Evolutionary conservation across 306 rosid genomes (phyloP), one percentile per base, ranked within the genome.

Genomic region (Vigna hirtella): DNA sequence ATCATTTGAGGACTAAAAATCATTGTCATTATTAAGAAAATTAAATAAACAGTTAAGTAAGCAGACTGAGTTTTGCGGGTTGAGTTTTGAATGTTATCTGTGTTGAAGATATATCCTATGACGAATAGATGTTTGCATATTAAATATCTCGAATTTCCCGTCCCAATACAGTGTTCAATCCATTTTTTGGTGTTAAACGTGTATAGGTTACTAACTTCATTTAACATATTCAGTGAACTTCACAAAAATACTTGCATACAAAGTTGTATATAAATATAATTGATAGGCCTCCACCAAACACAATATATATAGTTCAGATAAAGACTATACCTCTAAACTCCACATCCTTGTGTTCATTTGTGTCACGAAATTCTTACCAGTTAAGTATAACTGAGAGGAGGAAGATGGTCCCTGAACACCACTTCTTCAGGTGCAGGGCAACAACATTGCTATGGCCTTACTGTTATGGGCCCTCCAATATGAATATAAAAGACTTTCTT

Each of bases 391-490:
- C 5, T 24, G 38, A 22, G 76, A 70, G 28, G 47, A 69, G 72
- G 85, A 85, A 34, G 78, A 67, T 65, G 34, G 34, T 22, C 55
- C 4, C 57, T 34, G 18, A 63, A 76, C 58, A 30, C 2, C 48
- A 66, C 22, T 50, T 18, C 13, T 61, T 42, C 80, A 4, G 55
- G 51, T 49, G 81, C 58, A n/a, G 57, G 66, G 71, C 79, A 36
- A 80, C 76, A 14, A 71, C 77, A 14, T 38, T 45, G 82, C 88
- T 34, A 74, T 83, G 51, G 47, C 70, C 15, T 16, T 81, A 43
- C 79, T 91, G 59, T 24, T 81, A 17, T 81, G 87, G 22, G 22
- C 22, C 22, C 22, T 20, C 22, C 22, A 20, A 84, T 84, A 15
- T 20, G 92, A 81, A 71, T 77, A 80, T 61, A 79, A 77, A 59